Evolutionary conservation across 2,329 filamentous ascomycete genomes (phyloP).

Genomic region (Fusarium marasasianum): DNA sequence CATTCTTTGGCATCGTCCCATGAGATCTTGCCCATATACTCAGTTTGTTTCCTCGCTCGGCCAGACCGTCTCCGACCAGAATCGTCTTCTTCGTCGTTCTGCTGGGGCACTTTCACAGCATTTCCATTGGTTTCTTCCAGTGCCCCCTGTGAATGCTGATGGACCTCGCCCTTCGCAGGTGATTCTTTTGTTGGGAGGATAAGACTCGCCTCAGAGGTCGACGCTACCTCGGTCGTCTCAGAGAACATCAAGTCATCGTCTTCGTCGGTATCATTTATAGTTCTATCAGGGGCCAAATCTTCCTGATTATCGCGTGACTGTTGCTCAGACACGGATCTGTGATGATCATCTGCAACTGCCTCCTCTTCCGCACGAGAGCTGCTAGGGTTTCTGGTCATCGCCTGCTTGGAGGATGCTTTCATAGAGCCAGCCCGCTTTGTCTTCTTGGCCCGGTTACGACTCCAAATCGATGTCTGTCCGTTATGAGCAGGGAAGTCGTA

Average conservation of each 20-base stretch:
- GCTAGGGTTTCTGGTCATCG: neutral
- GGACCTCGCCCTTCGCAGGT: neutral
- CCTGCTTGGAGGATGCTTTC: slow-evolving; percentile 18
- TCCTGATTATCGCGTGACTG: neutral
- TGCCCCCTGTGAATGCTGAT: neutral
- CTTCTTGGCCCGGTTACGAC: slow-evolving; percentile 28
- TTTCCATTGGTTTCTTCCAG: neutral
- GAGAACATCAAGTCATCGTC: slow-evolving; percentile 40
- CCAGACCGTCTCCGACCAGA: slow-evolving; percentile 39
- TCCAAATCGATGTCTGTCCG: slow-evolving; percentile 49
- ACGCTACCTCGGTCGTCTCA: neutral
- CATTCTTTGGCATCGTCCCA: slow-evolving; percentile 40
- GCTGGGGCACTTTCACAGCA: neutral
- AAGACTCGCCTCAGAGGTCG: neutral
- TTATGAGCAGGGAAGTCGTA: slow-evolving; percentile 47
- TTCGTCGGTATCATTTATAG: slow-evolving; percentile 33
- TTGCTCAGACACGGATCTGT: neutral
- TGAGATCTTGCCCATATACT: slow-evolving; percentile 45
- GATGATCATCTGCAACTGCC: neutral
- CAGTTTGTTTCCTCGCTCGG: slow-evolving; percentile 42
- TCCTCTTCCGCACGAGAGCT: neutral
- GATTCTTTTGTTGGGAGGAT: neutral
- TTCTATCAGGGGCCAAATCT: neutral
- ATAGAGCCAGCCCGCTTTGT: slow-evolving; percentile 34
- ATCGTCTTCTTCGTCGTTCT: slow-evolving; percentile 6